Percentiles rank a stretch among this genome's conserved stretches.
These are phyloP conservation scores for Phytophthora rubi DNA, from an alignment of 352 stramenopile genomes.

Conservation along the genomic window DNA sequence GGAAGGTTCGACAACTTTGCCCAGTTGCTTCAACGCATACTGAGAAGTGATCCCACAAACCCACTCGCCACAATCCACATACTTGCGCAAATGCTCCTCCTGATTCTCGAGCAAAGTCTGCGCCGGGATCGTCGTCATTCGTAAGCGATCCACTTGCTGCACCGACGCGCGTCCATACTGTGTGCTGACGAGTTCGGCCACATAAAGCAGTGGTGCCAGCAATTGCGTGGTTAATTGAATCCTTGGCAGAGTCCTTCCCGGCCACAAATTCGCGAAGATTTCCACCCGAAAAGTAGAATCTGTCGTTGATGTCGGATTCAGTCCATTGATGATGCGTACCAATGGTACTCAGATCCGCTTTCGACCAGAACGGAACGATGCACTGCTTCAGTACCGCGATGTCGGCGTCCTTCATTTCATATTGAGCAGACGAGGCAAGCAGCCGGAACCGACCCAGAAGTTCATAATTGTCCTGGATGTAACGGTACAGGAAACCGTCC, in stretches of 20 bases:
- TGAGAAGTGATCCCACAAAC: slow-evolving; percentile 35
- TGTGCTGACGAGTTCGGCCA: background rate
- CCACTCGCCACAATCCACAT: slow-evolving; percentile 6
- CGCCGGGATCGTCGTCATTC: slow-evolving; percentile 5
- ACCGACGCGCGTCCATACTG: background rate
- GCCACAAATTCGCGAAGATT: background rate
- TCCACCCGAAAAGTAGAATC: background rate
- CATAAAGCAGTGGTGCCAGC: background rate
- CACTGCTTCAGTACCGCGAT: background rate
- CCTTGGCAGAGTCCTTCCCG: background rate
- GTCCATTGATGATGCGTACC: background rate
- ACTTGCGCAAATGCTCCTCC: slow-evolving; percentile 3
- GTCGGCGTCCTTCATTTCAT: background rate
- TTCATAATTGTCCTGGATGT: background rate
- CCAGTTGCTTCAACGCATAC: slow-evolving; percentile 33
- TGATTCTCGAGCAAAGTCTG: background rate
- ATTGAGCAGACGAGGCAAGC: background rate
- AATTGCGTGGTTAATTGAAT: background rate
- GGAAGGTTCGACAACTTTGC: slow-evolving; percentile 23
- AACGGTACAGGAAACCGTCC: background rate
- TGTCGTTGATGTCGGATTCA: background rate
- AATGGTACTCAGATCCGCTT: background rate
- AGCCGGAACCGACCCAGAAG: background rate
- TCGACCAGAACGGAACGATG: background rate
- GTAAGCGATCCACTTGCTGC: background rate